Evolutionary conservation across 2,329 filamentous ascomycete species (phyloP).

Genomic region (Monosporascus ibericus): DNA sequence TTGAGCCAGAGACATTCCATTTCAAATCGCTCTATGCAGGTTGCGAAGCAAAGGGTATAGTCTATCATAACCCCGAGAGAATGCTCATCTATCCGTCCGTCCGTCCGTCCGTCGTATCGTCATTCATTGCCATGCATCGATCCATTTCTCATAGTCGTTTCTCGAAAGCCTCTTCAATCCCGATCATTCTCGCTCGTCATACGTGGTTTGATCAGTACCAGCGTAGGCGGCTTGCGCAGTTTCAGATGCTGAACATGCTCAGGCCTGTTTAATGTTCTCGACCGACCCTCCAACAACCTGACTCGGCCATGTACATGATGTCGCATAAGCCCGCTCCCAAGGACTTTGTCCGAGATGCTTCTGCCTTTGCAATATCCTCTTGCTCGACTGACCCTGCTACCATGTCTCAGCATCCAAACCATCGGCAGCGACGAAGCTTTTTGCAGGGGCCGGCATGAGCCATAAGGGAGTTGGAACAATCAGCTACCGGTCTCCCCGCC

Average conservation of each 20-base stretch:
- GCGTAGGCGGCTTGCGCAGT: background rate
- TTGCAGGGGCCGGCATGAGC: background rate
- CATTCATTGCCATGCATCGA: background rate
- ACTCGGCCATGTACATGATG: background rate
- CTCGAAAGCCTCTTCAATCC: too few relatives aligned
- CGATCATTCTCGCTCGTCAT: background rate
- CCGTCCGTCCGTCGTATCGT: background rate
- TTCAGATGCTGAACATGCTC: background rate
- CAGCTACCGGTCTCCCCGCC: background rate
- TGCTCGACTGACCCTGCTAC: background rate
- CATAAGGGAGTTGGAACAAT: background rate
- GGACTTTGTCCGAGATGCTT: background rate
- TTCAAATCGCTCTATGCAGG: background rate
- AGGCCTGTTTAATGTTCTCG: background rate
- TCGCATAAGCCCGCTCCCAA: background rate
- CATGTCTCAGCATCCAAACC: background rate
- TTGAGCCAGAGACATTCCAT: too few relatives aligned
- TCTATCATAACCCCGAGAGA: background rate
- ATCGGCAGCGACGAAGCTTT: background rate
- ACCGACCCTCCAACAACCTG: background rate
- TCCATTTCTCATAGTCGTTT: background rate
- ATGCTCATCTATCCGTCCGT: background rate
- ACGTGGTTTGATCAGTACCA: background rate
- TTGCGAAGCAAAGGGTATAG: background rate
- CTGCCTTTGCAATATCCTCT: background rate